Evolutionary conservation across 2,329 filamentous ascomycete genomes (phyloP).

Genomic region (Cercospora janseana): DNA sequence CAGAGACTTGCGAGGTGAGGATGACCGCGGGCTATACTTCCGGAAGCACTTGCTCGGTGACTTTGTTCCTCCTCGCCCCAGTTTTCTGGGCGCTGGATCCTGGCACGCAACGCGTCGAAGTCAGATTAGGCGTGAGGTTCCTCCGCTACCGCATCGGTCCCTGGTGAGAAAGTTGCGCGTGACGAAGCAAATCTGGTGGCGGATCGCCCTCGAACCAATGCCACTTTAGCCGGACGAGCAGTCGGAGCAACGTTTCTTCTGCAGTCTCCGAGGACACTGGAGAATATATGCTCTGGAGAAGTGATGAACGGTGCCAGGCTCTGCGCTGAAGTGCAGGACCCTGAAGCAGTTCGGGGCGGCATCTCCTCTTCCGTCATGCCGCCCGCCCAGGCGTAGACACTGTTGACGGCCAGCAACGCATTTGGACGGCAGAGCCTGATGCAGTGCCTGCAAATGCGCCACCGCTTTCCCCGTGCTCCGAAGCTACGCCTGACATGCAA

Average conservation of each 20-base stretch:
- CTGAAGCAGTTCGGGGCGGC: not conserved
- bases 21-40: constrained; percentile 16
- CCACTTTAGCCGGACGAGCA: not conserved
- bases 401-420: too few relatives aligned
- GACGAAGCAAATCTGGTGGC: not conserved
- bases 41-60: constrained; percentile 11
- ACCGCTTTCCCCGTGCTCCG: too few relatives aligned
- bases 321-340: not conserved
- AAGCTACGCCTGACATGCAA: too few relatives aligned
- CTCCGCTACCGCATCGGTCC: constrained; percentile 13
- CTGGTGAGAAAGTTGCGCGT: constrained; percentile 1
- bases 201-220: not conserved
- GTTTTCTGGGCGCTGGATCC: constrained; percentile 5
- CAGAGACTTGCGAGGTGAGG: constrained; percentile 4
- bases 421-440: too few relatives aligned
- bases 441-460: too few relatives aligned
- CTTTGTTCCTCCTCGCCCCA: constrained; percentile 13
- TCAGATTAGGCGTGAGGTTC: constrained; percentile 20
- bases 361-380: not conserved
- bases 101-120: constrained; percentile 8
- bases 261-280: too few relatives aligned
- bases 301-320: too few relatives aligned
- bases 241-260: not conserved
- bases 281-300: constrained; percentile 1
- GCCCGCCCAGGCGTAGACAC: not conserved